These are phyloP conservation scores for Datisca glomerata DNA, from an alignment of 306 rosid species.

Conservation along the genomic window DNA sequence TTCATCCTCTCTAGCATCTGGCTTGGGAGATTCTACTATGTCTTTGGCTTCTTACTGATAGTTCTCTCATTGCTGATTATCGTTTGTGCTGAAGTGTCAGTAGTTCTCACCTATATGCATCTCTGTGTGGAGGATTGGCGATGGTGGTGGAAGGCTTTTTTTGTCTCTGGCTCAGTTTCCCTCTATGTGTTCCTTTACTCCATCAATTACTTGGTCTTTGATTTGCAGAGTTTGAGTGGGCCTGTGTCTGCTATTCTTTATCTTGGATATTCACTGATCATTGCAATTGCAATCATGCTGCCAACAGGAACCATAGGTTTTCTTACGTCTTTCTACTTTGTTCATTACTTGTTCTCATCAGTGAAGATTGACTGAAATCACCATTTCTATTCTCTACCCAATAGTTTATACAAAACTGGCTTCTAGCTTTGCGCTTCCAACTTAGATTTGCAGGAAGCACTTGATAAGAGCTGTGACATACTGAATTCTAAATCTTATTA, in stretches of 20 bases:
- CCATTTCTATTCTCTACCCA: too few species aligned
- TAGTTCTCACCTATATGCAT: slow-evolving; percentile 67
- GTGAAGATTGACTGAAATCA: slow-evolving; percentile 70
- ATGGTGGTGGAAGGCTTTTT: slow-evolving; percentile 86
- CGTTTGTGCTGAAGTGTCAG: slow-evolving; percentile 61
- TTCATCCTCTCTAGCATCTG: slow-evolving; percentile 68
- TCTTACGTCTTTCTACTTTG: slow-evolving; percentile 73
- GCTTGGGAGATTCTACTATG: slow-evolving; percentile 72
- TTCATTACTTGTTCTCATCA: slow-evolving; percentile 55
- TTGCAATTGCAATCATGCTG: slow-evolving; percentile 65
- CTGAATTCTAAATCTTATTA: too few species aligned
- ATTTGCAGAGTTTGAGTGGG: slow-evolving; percentile 57
- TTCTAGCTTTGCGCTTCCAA: too few species aligned
- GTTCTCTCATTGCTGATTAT: slow-evolving; percentile 51
- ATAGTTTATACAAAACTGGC: too few species aligned
- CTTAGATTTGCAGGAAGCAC: too few species aligned
- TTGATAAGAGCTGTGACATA: too few species aligned
- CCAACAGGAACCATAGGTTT: slow-evolving; percentile 63
- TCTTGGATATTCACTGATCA: slow-evolving; percentile 55
- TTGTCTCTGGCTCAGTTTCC: slow-evolving; percentile 63
- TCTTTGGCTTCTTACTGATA: slow-evolving; percentile 52
- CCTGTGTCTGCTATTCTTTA: slow-evolving; percentile 61
- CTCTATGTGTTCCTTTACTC: slow-evolving; percentile 59
- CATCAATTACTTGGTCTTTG: slow-evolving; percentile 51
- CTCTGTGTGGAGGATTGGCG: slow-evolving; percentile 72